Conservation (phyloP, 1,139 yeast genomes). For the Casaregolazyma suthepensis region DNA sequence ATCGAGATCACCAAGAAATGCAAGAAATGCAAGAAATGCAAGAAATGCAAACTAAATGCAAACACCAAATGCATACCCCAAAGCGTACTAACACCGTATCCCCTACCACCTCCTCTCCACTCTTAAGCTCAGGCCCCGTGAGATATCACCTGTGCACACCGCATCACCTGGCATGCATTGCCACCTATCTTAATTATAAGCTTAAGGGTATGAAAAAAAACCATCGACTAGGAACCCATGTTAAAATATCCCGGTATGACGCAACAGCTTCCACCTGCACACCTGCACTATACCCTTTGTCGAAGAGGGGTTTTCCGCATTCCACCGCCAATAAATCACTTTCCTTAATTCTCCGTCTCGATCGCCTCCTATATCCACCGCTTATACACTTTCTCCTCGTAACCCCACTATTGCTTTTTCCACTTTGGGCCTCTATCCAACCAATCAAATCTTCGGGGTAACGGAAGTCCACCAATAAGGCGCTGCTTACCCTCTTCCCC, state of each 20-base stretch:
- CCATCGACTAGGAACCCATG: neutral
- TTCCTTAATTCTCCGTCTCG: neutral
- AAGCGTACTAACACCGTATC: too few relatives aligned
- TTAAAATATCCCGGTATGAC: neutral
- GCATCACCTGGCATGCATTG: too few relatives aligned
- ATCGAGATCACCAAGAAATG: too few relatives aligned
- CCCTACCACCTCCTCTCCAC: too few relatives aligned
- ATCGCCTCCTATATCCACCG: too few relatives aligned
- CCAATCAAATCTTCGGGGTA: constrained; percentile 2
- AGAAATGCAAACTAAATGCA: too few relatives aligned
- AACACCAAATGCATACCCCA: too few relatives aligned
- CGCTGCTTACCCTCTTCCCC: constrained; percentile 6
- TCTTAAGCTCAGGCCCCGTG: too few relatives aligned
- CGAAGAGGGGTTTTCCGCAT: neutral
- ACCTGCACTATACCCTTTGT: too few relatives aligned
- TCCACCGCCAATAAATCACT: neutral
- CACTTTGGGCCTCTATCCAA: neutral
- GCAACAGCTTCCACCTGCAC: neutral
- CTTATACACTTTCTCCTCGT: neutral
- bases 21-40: too few relatives aligned
- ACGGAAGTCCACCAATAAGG: constrained; percentile 2
- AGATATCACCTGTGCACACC: too few relatives aligned
- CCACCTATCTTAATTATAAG: neutral
- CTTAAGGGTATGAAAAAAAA: neutral
- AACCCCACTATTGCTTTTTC: neutral